Base-by-base conservation (phyloP, 495 filamentous ascomycete genomes). In the Aspergillus sclerotioniger region DNA sequence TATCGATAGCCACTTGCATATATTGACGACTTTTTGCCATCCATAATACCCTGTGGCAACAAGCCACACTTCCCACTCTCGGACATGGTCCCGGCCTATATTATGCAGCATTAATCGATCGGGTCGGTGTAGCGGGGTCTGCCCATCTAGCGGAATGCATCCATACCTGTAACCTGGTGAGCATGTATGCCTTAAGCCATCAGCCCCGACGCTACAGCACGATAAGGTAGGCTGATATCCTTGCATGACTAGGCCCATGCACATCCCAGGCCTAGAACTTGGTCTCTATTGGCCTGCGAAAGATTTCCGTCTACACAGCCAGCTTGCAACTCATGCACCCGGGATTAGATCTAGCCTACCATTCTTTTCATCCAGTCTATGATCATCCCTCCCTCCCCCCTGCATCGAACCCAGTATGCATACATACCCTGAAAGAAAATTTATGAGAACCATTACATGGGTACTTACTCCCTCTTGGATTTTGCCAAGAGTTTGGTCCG, bases 401-500 rank as follows among this genome's bases (percentile, higher is more conserved):
- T 25, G 25, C 25, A 25, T 25, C 25, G 25, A 25, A 25, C 25
- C 25, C 25, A 25, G 25, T 41, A 41, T 41, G 12, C 37, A 41
- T 13, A 41, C 37, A 12, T 41, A n/a, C n/a, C 41, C 31, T 54
- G 10, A 20, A 33, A 8, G 25, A 3, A 3, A 25, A 25, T 25
- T 25, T 5, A 25, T 25, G 2, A 25, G 25, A 25, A 25, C 25
- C 25, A 25, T 25, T 25, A 25, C 25, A 25, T 25, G 5, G 25
- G 5, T 2, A 25, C 25, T 25, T 66, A 76, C 51, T 75, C 75
- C 10, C 58, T 64, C 55, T 78, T 76, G 16, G 51, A 41, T 56
- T 77, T 76, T 12, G 51, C 62, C 17, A 71, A 41, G 5, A 80
- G 62, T 41, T 57, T 66, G 15, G 53, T 54, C 10, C 66, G 70